Percentiles rank a stretch among this genome's conserved stretches.
Evolutionary conservation across 2,329 filamentous ascomycete species (phyloP).

Genomic region (Atkinsonella hypoxylon): DNA sequence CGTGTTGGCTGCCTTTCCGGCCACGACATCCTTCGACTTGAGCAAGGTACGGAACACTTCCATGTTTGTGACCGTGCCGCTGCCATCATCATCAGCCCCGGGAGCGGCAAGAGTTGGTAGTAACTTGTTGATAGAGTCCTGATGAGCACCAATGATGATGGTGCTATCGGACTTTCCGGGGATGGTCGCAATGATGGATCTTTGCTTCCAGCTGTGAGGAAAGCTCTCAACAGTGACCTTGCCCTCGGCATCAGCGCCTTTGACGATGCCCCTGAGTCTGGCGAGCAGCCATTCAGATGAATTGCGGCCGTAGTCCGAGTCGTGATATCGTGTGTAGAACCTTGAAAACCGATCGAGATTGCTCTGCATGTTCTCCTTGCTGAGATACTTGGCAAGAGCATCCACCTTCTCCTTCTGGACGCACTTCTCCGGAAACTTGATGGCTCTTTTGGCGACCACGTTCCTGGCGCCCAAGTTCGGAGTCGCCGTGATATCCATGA

Average conservation of each 20-base stretch:
- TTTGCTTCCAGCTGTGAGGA: conserved; percentile 75
- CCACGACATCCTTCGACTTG: conserved; percentile 54
- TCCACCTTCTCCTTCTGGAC: conserved; percentile 52
- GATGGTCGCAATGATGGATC: conserved; percentile 82
- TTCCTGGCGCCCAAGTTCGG: conserved; percentile 40
- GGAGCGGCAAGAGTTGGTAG: conserved; percentile 75
- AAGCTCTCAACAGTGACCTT: conserved; percentile 64
- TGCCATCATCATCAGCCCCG: conserved; percentile 91
- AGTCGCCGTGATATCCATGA: conserved; percentile 87
- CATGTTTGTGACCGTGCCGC: conserved; percentile 85
- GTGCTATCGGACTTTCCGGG: conserved; percentile 78
- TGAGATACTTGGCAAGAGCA: conserved; percentile 55
- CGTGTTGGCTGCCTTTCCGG: conserved; percentile 68
- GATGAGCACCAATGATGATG: conserved; percentile 81
- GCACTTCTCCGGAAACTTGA: conserved; percentile 57
- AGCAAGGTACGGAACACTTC: conserved; percentile 79
- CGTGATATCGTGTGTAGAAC: conserved; percentile 77
- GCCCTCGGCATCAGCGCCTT: conserved; percentile 55
- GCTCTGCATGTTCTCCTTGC: conserved; percentile 62
- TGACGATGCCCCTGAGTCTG: conserved; percentile 61
- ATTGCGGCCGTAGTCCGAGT: conserved; percentile 64
- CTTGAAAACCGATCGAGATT: conserved; percentile 69
- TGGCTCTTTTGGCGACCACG: conserved; percentile 17
- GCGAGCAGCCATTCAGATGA: conserved; percentile 79
- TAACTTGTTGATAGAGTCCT: conserved; percentile 92